Conservation (phyloP, 345 rosid genomes). For the Lagerstroemia speciosa region DNA sequence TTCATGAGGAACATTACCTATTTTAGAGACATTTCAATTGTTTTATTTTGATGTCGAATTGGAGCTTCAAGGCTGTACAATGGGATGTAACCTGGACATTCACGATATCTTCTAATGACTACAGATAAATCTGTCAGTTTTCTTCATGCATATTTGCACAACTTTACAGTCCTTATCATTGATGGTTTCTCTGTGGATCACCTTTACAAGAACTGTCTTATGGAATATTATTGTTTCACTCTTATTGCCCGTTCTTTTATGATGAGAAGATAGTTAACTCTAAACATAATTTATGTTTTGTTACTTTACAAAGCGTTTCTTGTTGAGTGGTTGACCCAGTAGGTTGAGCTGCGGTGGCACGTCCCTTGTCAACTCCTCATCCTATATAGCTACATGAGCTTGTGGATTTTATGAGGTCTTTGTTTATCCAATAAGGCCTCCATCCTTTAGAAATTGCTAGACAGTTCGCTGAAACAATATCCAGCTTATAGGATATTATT, state of each 20-base stretch:
- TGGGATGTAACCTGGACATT: not conserved
- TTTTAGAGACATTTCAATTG: not conserved
- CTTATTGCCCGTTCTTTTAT: not conserved
- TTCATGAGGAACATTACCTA: not conserved
- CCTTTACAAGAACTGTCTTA: not conserved
- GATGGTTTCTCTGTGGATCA: not conserved
- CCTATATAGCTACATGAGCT: not conserved
- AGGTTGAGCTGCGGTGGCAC: not conserved
- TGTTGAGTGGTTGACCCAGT: not conserved
- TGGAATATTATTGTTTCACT: not conserved
- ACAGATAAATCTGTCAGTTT: not conserved
- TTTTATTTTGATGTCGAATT: not conserved
- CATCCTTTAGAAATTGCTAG: not conserved
- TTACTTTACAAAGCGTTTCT: not conserved
- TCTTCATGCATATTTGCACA: not conserved
- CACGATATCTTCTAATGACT: not conserved
- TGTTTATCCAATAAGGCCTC: not conserved
- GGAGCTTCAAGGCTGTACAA: not conserved
- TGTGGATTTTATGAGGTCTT: not conserved
- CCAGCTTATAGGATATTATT: not conserved
- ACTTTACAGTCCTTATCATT: not conserved
- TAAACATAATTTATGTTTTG: not conserved
- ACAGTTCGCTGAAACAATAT: not conserved
- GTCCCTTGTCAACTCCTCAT: not conserved
- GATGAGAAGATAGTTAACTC: not conserved